phyloP scores from a whole-genome alignment of 2,329 filamentous ascomycete species.

The Colletotrichum sansevieriae region DNA sequence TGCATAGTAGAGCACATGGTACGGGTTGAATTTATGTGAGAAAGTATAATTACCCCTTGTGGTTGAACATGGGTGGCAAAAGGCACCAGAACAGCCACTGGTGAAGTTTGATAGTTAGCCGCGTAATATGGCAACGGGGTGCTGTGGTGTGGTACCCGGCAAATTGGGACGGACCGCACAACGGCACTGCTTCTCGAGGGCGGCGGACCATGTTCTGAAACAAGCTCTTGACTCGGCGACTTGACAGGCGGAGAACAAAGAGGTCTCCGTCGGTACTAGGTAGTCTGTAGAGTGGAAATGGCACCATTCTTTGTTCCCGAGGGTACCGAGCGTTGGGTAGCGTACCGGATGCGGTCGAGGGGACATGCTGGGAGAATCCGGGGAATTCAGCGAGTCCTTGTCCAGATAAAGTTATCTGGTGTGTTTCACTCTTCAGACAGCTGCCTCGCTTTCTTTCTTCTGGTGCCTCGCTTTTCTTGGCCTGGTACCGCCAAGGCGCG shows the following conservation, averaged over 20 bases:
- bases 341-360: not conserved
- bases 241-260: slow-evolving; percentile 16
- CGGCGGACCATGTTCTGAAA: slow-evolving; percentile 28
- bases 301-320: slow-evolving; percentile 34
- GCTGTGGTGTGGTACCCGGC: not conserved
- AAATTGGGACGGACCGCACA: slow-evolving; percentile 19
- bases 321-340: slow-evolving; percentile 23
- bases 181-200: not conserved
- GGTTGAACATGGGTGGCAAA: too few species aligned
- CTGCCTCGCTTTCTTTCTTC: slow-evolving; percentile 2
- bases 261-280: slow-evolving; percentile 8
- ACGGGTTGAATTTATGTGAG: too few species aligned
- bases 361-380: slow-evolving; percentile 32
- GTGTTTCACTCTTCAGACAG: slow-evolving; percentile 30
- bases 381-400: slow-evolving; percentile 34
- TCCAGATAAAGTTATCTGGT: slow-evolving; percentile 38
- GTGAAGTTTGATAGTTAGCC: slow-evolving; percentile 8
- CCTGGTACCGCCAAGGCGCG: slow-evolving; percentile 23
- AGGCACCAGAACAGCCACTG: not conserved
- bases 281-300: slow-evolving; percentile 26
- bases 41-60: too few species aligned
- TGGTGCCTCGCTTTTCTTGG: too few species aligned
- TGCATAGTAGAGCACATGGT: too few species aligned
- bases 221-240: slow-evolving; percentile 34
- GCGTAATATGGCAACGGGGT: slow-evolving; percentile 17